Evolutionary conservation across 768 basidiomycete genomes (phyloP).

Genomic region (Asterophora lycoperdoides): DNA sequence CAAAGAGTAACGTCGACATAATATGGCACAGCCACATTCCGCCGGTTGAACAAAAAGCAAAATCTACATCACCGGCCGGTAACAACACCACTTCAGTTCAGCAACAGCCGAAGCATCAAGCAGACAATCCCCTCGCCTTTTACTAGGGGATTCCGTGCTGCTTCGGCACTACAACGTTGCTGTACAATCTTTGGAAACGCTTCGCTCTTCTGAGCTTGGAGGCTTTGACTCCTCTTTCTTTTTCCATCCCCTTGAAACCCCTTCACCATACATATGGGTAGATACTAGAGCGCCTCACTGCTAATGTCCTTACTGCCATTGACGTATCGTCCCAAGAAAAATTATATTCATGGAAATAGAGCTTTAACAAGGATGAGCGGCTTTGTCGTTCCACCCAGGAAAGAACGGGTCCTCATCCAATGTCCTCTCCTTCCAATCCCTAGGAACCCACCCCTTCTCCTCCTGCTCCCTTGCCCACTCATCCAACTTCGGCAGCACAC

Average conservation of each 20-base stretch:
- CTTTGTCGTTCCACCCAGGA: constrained; percentile 36
- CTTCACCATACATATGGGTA: too few relatives aligned
- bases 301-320: too few relatives aligned
- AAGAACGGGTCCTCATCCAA: constrained; percentile 49
- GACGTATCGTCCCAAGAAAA: too few relatives aligned
- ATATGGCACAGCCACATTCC: constrained; percentile 15
- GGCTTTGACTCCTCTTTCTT: not conserved
- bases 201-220: constrained; percentile 11
- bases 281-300: too few relatives aligned
- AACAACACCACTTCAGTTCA: not conserved
- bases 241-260: too few relatives aligned
- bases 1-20: not conserved
- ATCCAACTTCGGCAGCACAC: constrained; percentile 40
- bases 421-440: constrained; percentile 46
- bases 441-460: constrained; percentile 39
- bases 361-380: too few relatives aligned
- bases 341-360: too few relatives aligned
- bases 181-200: constrained; percentile 19
- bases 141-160: constrained; percentile 32
- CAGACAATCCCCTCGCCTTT: constrained; percentile 31
- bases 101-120: constrained; percentile 26
- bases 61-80: not conserved
- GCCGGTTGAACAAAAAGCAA: constrained; percentile 18
- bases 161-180: constrained; percentile 21
- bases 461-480: constrained; percentile 48